phyloP scores from a whole-genome alignment of 225 moss, liverwort and hornwort genomes.

The Rhytidiadelphus loreus region DNA sequence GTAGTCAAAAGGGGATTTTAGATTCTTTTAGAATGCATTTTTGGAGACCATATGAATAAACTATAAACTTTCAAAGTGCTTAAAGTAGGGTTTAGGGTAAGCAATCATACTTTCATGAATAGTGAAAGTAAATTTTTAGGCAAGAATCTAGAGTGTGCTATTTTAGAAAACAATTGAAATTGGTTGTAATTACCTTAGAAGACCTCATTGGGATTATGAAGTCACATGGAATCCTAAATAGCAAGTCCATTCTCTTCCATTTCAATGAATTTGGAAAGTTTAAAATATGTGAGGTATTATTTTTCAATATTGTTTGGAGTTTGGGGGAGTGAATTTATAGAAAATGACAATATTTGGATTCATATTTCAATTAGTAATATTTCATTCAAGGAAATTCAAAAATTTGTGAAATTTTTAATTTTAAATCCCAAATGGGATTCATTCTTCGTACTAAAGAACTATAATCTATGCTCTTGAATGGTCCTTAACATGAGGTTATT shows the following conservation, averaged over 20 bases:
- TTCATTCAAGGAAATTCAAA: neutral
- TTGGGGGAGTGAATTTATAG: neutral
- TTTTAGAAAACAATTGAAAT: too few species aligned
- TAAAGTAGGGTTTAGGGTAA: too few species aligned
- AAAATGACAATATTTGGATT: neutral
- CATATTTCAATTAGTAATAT: neutral
- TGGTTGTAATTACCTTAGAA: neutral
- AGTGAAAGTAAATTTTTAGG: too few species aligned
- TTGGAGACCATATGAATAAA: too few species aligned
- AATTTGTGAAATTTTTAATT: neutral
- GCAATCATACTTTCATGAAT: too few species aligned
- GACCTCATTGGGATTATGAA: neutral
- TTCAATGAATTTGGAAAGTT: neutral
- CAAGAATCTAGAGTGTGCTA: too few species aligned
- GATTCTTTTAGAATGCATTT: too few species aligned
- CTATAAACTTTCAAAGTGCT: too few species aligned
- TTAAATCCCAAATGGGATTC: neutral
- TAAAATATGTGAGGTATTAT: neutral
- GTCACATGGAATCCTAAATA: neutral
- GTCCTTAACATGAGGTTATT: neutral
- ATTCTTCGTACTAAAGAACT: neutral
- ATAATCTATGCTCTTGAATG: neutral
- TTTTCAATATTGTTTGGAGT: neutral
- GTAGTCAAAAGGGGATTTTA: too few species aligned
- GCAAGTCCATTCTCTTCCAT: neutral